phyloP scores from a whole-genome alignment of 1,284 basidiomycete species.

The Tilletia indica region DNA sequence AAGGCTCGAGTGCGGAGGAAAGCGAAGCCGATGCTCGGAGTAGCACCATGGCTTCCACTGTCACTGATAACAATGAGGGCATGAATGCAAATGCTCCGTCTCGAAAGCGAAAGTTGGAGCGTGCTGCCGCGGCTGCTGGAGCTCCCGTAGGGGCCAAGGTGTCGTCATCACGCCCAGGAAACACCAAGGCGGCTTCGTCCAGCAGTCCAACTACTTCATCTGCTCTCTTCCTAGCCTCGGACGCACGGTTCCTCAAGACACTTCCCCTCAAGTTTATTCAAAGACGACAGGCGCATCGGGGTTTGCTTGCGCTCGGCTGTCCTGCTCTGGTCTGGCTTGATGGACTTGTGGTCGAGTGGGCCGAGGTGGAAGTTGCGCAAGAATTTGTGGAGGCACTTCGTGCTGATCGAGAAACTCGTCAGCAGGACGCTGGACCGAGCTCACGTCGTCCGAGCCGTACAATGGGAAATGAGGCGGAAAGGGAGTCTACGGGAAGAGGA shows the following conservation, averaged over 20 bases:
- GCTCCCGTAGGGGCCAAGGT: background rate
- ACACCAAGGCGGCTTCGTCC: background rate
- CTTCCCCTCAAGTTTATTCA: conserved; percentile 36
- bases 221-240: conserved; percentile 35
- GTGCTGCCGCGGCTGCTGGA: conserved; percentile 24
- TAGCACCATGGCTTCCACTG: conserved; percentile 22
- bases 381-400: conserved; percentile 25
- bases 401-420: background rate
- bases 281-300: conserved; percentile 45
- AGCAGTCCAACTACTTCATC: background rate
- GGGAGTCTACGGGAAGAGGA: background rate
- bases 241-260: conserved; percentile 43
- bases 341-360: conserved; percentile 41
- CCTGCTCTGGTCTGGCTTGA: conserved; percentile 48
- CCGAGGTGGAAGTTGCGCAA: conserved; percentile 43
- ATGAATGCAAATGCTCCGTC: conserved; percentile 1
- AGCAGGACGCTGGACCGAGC: background rate
- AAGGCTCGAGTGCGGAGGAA: conserved; percentile 16
- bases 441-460: background rate
- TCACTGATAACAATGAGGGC: background rate
- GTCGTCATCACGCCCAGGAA: background rate
- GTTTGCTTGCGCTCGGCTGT: conserved; percentile 51
- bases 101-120: conserved; percentile 9
- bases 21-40: conserved; percentile 25
- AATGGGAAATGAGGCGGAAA: background rate